Evolutionary conservation across 2,329 filamentous ascomycete species (phyloP), one percentile per base, ranked within the genome.

Genomic region (Claviceps humidiphila): DNA sequence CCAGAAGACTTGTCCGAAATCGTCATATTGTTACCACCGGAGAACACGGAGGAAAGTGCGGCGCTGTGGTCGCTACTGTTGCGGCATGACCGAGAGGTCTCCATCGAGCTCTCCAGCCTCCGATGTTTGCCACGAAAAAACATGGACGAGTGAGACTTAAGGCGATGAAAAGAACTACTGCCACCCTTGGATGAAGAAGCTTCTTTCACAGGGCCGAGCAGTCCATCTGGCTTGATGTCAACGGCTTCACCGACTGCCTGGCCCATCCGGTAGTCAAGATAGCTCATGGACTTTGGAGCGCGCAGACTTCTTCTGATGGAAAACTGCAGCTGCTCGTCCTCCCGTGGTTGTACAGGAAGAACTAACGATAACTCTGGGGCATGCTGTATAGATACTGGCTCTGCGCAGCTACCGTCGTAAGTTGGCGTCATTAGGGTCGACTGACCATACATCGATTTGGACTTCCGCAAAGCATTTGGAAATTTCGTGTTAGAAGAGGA

Each of bases 231-330:
- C 41, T 38, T 53, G 9, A 20, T 47, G n/a, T 42, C 49, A 17
- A 6, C 7, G 24, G n/a, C 30, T 14, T 22, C 45, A n/a, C 8
- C 17, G 30, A 24, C 8, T 8, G 24, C 14, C 45, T 49, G 45
- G 4, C 24, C 41, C 17, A 39, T 47, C 17, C 20, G 51, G 17
- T 49, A 51, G 37, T 52, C 53, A 26, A 80, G 63, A 55, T 80
- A 76, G 55, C 72, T 77, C 74, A 77, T 78, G 2, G 79, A 82
- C 49, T 74, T 78, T 0, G 75, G 74, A 3, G 71, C 63, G 54
- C 73, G 71, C 16, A 80, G 56, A 2, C 48, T 45, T 24, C 48
- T 51, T 8, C 45, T 44, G 1, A 40, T 46, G 8, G 30, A 38
- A 4, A 52, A 49, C 38, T 57, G 56, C 16, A 60, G 46, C 1